Percentiles rank a stretch among this genome's conserved stretches.
Evolutionary conservation across 2,329 filamentous ascomycete genomes (phyloP).

Genomic region (Ustulina deusta): DNA sequence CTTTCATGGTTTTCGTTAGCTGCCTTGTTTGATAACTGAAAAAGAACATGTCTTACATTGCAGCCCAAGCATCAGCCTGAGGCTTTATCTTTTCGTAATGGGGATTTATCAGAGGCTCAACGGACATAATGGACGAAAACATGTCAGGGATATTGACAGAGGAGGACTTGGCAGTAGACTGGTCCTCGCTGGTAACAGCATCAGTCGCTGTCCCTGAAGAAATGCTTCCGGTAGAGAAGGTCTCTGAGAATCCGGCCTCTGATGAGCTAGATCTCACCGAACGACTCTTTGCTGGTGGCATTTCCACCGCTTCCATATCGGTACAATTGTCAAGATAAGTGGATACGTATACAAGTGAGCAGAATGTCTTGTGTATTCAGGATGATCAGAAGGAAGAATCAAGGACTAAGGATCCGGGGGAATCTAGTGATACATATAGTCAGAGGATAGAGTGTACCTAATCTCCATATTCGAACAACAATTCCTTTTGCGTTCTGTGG

Average conservation of each 20-base stretch:
- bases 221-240: slow-evolving; percentile 16
- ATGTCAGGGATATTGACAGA: slow-evolving; percentile 44
- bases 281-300: slow-evolving; percentile 18
- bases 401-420: too few species aligned
- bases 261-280: background rate
- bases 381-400: too few species aligned
- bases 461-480: too few species aligned
- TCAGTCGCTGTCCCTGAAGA: slow-evolving; percentile 4
- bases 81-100: slow-evolving; percentile 44
- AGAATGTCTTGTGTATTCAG: too few species aligned
- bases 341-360: too few species aligned
- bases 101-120: slow-evolving; percentile 43
- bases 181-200: slow-evolving; percentile 9
- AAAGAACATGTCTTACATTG: slow-evolving; percentile 33
- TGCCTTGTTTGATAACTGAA: background rate
- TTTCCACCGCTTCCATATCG: slow-evolving; percentile 12
- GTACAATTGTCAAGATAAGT: too few species aligned
- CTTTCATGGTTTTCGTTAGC: slow-evolving; percentile 24
- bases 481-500: slow-evolving; percentile 13
- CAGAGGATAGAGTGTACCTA: too few species aligned
- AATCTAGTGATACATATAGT: too few species aligned
- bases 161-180: background rate
- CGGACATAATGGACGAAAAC: slow-evolving; percentile 49
- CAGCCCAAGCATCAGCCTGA: slow-evolving; percentile 46
- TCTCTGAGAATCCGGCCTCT: slow-evolving; percentile 17